phyloP scores from a whole-genome alignment of 441 rosid species.

The Metrosideros polymorpha region DNA sequence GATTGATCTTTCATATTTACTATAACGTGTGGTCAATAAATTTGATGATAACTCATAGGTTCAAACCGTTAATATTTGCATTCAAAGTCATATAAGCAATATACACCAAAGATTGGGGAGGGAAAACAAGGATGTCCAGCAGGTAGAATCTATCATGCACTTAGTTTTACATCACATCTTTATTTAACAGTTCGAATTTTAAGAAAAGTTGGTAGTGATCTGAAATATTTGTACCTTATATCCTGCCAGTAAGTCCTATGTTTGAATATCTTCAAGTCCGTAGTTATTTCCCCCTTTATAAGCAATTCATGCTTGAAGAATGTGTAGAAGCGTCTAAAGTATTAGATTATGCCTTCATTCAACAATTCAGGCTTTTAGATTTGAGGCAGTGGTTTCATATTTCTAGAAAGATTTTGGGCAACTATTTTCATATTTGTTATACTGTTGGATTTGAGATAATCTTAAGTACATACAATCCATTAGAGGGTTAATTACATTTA shows the following conservation, averaged over 20 bases:
- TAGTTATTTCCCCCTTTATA: neutral
- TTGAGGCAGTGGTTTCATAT: neutral
- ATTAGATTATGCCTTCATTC: neutral
- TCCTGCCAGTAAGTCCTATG: neutral
- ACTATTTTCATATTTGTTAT: neutral
- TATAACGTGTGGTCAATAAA: neutral
- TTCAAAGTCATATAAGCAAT: neutral
- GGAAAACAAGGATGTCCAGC: neutral
- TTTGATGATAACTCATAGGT: neutral
- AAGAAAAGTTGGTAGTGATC: neutral
- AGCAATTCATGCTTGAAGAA: neutral
- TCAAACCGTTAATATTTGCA: neutral
- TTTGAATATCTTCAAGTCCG: neutral
- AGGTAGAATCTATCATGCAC: neutral
- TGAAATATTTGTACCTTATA: neutral
- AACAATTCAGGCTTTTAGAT: neutral
- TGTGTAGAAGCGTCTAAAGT: neutral
- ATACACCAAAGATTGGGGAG: neutral
- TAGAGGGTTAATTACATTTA: neutral
- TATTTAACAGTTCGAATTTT: neutral
- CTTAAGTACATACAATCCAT: neutral
- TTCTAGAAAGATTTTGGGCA: neutral
- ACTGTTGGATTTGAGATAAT: neutral
- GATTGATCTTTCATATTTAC: neutral
- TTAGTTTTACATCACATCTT: neutral